Evolutionary conservation across 2,329 filamentous ascomycete genomes (phyloP).

Genomic region (Myotisia sp.): DNA sequence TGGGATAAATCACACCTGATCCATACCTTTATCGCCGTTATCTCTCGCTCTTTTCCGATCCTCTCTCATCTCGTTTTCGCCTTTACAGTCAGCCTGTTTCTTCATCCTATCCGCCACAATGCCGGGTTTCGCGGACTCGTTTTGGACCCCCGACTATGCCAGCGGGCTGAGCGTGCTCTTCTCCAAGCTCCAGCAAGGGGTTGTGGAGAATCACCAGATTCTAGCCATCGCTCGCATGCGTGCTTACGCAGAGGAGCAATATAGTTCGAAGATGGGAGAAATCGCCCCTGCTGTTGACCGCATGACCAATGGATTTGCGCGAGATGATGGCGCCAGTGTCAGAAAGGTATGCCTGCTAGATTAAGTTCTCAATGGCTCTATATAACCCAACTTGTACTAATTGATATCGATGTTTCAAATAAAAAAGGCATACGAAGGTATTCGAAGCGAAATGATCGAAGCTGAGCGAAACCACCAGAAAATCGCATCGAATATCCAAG

Average conservation of each 20-base stretch:
- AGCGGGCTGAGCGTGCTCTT: constrained; percentile 91
- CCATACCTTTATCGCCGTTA: too few species aligned
- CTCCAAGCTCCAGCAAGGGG: constrained; percentile 89
- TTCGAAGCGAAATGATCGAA: constrained; percentile 83
- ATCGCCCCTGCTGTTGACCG: constrained; percentile 74
- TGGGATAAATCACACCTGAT: too few species aligned
- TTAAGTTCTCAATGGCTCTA: neutral
- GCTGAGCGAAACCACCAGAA: constrained; percentile 82
- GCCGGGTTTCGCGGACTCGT: constrained; percentile 86
- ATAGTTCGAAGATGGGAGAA: constrained; percentile 64
- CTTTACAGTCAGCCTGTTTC: neutral
- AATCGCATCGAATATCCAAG: constrained; percentile 90
- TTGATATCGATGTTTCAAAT: too few species aligned
- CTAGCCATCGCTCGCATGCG: constrained; percentile 83
- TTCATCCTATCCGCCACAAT: constrained; percentile 37
- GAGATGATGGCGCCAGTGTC: constrained; percentile 90
- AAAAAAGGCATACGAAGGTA: constrained; percentile 74
- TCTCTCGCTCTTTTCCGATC: neutral
- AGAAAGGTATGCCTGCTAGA: constrained; percentile 68
- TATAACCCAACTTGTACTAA: constrained; percentile 8
- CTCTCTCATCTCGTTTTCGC: neutral
- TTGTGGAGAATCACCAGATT: constrained; percentile 87
- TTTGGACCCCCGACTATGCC: constrained; percentile 97
- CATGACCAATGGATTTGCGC: constrained; percentile 63
- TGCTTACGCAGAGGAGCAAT: constrained; percentile 86